A percentile compares a stretch with the other conserved stretches of the same genome.
phyloP scores from a whole-genome alignment of 1,284 basidiomycete genomes.

The Pascua guehoae region DNA sequence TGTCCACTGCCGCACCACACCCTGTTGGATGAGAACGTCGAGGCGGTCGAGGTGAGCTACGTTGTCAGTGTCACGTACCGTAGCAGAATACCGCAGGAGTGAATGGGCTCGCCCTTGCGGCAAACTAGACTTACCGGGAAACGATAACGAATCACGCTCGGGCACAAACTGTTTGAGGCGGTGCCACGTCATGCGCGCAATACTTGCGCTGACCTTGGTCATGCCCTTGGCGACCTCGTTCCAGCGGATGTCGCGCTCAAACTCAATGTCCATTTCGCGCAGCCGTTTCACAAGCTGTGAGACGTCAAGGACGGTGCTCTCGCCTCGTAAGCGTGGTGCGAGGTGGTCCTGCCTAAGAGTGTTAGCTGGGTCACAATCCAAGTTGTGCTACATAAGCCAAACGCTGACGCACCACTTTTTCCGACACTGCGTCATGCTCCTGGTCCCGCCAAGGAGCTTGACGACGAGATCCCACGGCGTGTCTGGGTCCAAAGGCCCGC shows the following conservation, averaged over 20 bases:
- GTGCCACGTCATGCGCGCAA: too few species aligned
- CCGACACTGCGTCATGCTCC: constrained; percentile 26
- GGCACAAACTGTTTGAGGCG: too few species aligned
- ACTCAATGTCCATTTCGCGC: constrained; percentile 10
- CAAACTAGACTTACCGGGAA: too few species aligned
- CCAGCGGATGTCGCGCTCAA: constrained; percentile 14
- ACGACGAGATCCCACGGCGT: constrained; percentile 34
- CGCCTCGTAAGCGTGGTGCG: not conserved
- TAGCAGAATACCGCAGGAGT: too few species aligned
- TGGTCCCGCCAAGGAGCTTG: constrained; percentile 23
- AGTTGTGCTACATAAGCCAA: not conserved
- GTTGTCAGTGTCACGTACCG: too few species aligned
- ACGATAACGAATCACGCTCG: too few species aligned
- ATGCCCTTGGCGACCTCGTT: not conserved
- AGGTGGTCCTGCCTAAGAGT: constrained; percentile 7
- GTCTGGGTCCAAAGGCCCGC: constrained; percentile 16
- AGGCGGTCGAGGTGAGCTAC: too few species aligned
- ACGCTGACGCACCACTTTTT: constrained; percentile 28
- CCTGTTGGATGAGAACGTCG: too few species aligned
- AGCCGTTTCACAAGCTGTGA: constrained; percentile 8
- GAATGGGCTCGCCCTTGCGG: too few species aligned
- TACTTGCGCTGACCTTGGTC: too few species aligned
- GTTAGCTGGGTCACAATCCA: not conserved
- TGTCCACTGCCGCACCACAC: too few species aligned
- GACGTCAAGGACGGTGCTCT: constrained; percentile 7